phyloP scores from a whole-genome alignment of 2,329 filamentous ascomycete genomes.

The Fusarium heterosporum region DNA sequence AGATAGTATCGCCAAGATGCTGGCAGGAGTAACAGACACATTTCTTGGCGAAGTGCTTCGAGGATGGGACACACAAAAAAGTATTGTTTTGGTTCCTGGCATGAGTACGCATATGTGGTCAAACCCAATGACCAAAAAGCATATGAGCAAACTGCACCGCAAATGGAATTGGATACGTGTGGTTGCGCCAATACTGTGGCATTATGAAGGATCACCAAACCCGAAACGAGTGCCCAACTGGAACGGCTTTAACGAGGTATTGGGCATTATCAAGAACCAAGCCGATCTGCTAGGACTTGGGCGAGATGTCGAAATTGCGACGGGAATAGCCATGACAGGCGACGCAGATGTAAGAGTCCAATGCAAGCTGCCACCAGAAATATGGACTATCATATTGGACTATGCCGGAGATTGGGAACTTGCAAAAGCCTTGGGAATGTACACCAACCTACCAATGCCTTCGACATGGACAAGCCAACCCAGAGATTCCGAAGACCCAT shows the following conservation, averaged over 20 bases:
- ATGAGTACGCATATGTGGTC: constrained; percentile 94
- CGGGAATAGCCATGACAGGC: constrained; percentile 53
- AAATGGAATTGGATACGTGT: constrained; percentile 92
- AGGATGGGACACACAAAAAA: constrained; percentile 89
- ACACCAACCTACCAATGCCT: constrained; percentile 80
- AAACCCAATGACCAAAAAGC: constrained; percentile 88
- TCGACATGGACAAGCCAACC: constrained; percentile 74
- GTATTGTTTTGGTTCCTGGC: constrained; percentile 84
- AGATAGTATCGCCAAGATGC: constrained; percentile 87
- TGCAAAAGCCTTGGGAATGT: constrained; percentile 82
- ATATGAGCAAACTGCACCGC: constrained; percentile 82
- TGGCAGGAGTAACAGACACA: constrained; percentile 84
- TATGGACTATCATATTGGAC: constrained; percentile 91
- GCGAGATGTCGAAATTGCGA: constrained; percentile 72
- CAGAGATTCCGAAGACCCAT: constrained; percentile 69
- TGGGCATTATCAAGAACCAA: constrained; percentile 81
- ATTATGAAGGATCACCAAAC: constrained; percentile 69
- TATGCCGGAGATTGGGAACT: constrained; percentile 91
- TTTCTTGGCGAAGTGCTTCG: constrained; percentile 83
- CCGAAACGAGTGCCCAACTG: constrained; percentile 68
- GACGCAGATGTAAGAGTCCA: constrained; percentile 51
- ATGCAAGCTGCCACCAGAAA: constrained; percentile 78
- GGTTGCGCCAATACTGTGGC: constrained; percentile 84
- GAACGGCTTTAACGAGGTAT: constrained; percentile 76
- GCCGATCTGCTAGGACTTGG: constrained; percentile 80